phyloP scores from a whole-genome alignment of 2,329 filamentous ascomycete genomes.

The Tricladium varicosporioides region DNA sequence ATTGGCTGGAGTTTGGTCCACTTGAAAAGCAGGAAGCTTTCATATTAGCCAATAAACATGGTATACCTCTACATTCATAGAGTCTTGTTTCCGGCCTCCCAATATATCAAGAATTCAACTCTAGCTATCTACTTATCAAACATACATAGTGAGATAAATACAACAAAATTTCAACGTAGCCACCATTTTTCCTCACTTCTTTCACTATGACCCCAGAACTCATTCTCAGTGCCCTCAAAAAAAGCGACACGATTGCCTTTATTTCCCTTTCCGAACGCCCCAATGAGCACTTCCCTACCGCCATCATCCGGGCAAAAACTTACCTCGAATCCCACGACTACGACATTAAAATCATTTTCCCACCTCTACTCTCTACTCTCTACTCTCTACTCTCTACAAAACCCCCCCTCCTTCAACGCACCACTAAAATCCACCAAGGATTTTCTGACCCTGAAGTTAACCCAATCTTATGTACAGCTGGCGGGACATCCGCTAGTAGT shows the following conservation, averaged over 20 bases:
- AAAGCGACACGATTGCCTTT: slow-evolving; percentile 33
- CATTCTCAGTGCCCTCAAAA: slow-evolving; percentile 21
- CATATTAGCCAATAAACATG: too few relatives aligned
- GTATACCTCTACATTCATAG: too few relatives aligned
- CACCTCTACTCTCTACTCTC: slow-evolving; percentile 1
- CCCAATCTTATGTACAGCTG: slow-evolving; percentile 31
- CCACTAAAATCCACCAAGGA: slow-evolving; percentile 26
- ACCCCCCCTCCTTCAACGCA: slow-evolving; percentile 14
- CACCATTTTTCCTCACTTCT: too few relatives aligned
- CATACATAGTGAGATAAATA: too few relatives aligned
- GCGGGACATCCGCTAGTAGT: slow-evolving; percentile 29
- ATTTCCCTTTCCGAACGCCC: slow-evolving; percentile 32
- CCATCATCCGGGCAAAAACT: slow-evolving; percentile 16
- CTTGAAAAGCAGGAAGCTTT: too few relatives aligned
- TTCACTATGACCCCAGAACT: not conserved
- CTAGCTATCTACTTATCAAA: too few relatives aligned
- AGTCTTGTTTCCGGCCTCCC: too few relatives aligned
- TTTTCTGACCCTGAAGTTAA: slow-evolving; percentile 25
- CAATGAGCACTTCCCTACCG: slow-evolving; percentile 25
- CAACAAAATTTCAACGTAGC: too few relatives aligned
- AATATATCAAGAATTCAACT: too few relatives aligned
- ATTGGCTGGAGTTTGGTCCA: too few relatives aligned
- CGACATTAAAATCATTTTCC: slow-evolving; percentile 21
- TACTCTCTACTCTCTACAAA: slow-evolving; percentile 8
- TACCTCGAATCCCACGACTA: slow-evolving; percentile 21